A percentile compares a stretch with the other conserved stretches of the same genome.
phyloP scores from a whole-genome alignment of 2,329 filamentous ascomycete species.

The Moelleriella libera region DNA sequence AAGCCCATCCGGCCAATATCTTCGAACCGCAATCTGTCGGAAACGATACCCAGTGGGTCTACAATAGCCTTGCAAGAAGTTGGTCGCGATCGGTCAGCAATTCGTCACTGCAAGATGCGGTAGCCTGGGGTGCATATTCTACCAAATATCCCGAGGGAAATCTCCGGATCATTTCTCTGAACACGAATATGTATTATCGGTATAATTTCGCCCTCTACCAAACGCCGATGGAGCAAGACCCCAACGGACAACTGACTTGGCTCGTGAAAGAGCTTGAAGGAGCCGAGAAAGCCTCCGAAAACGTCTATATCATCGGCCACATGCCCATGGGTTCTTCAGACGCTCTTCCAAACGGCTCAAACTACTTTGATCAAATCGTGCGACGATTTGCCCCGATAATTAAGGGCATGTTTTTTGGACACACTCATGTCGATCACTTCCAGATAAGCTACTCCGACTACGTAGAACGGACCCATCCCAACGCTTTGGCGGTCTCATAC shows the following conservation, averaged over 20 bases:
- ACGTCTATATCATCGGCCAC: conserved; percentile 42
- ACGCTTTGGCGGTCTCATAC: conserved; percentile 34
- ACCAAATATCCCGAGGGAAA: conserved; percentile 28
- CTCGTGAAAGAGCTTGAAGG: conserved; percentile 35
- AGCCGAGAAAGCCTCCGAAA: conserved; percentile 34
- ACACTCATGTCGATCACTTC: conserved; percentile 42
- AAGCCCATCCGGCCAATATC: conserved; percentile 36
- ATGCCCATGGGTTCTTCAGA: conserved; percentile 36
- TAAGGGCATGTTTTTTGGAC: conserved; percentile 39
- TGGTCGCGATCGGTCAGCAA: conserved; percentile 34
- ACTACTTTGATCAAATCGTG: conserved; percentile 38
- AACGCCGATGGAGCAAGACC: conserved; percentile 31
- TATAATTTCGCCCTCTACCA: conserved; percentile 42
- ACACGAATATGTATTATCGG: conserved; percentile 46
- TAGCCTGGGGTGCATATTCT: conserved; percentile 34
- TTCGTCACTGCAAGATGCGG: conserved; percentile 14
- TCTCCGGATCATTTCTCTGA: conserved; percentile 43
- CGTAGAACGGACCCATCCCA: conserved; percentile 20
- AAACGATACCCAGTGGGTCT: conserved; percentile 34
- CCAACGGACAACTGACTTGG: conserved; percentile 36
- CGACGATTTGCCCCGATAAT: conserved; percentile 37
- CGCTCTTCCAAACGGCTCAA: conserved; percentile 34
- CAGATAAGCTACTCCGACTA: conserved; percentile 39
- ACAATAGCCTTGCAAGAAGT: conserved; percentile 28
- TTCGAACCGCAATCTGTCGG: conserved; percentile 27